A percentile compares a stretch with the other conserved stretches of the same genome.
Evolutionary conservation across 805 yeast genomes (phyloP).

Genomic region (Saccharomyces mikatae): DNA sequence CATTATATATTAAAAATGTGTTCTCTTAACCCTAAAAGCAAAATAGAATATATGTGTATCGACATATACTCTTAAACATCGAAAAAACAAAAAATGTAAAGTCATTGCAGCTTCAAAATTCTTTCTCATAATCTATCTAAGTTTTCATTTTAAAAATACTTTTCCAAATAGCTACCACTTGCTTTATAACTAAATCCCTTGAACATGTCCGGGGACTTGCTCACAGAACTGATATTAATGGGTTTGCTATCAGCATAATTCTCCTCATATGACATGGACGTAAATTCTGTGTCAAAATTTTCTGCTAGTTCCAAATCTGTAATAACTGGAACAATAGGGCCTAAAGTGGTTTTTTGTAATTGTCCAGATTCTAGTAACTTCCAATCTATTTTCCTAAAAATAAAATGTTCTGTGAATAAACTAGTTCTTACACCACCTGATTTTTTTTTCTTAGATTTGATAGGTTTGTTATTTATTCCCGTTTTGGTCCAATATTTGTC

Average conservation of each 20-base stretch:
- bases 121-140: neutral
- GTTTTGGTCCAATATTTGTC: conserved; percentile 41
- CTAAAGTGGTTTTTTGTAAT: conserved; percentile 37
- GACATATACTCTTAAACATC: neutral
- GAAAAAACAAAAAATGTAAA: neutral
- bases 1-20: neutral
- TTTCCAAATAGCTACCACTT: conserved; percentile 29
- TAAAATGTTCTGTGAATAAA: conserved; percentile 53
- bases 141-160: conserved; percentile 18
- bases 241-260: conserved; percentile 13
- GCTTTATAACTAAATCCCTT: conserved; percentile 34
- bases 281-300: conserved; percentile 74
- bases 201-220: conserved; percentile 21
- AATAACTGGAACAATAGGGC: conserved; percentile 78
- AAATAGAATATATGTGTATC: neutral
- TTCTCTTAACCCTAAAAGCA: neutral
- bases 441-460: conserved; percentile 20
- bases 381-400: conserved; percentile 77
- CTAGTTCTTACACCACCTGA: conserved; percentile 24
- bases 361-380: conserved; percentile 42
- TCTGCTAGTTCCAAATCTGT: conserved; percentile 80
- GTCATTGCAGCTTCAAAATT: neutral
- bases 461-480: conserved; percentile 2
- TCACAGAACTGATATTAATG: conserved; percentile 2
- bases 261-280: conserved; percentile 49